Evolutionary conservation across 2,329 filamentous ascomycete species (phyloP).

Genomic region (Pseudohalonectria lignicola): DNA sequence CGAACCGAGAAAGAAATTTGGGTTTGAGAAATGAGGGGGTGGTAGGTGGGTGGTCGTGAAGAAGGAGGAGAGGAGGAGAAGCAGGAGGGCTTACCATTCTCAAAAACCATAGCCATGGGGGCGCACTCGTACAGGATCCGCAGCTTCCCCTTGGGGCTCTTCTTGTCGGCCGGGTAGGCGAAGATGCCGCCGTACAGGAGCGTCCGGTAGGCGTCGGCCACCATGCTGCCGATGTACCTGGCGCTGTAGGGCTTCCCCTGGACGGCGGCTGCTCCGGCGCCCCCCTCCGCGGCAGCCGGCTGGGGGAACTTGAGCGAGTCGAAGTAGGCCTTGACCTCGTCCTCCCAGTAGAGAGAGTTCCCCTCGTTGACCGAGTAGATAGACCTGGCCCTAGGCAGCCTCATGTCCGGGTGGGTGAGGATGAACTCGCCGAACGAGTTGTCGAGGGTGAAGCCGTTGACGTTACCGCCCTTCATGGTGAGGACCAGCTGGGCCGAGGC

Average conservation of each 20-base stretch:
- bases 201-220: constrained; percentile 94
- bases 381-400: constrained; percentile 62
- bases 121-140: constrained; percentile 97
- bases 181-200: constrained; percentile 94
- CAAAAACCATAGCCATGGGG: constrained; percentile 97
- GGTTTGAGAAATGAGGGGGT: too few species aligned
- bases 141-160: constrained; percentile 96
- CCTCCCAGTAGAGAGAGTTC: constrained; percentile 94
- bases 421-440: constrained; percentile 97
- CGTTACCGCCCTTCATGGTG: constrained; percentile 83
- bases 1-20: too few species aligned
- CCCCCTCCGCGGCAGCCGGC: constrained; percentile 40
- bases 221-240: constrained; percentile 96
- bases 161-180: constrained; percentile 94
- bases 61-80: background rate
- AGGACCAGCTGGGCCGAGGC: constrained; percentile 93
- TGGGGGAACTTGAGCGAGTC: constrained; percentile 75
- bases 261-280: too few species aligned
- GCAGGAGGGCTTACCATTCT: constrained; percentile 62
- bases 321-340: constrained; percentile 79
- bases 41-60: too few species aligned
- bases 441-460: constrained; percentile 98
- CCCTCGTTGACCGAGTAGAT: constrained; percentile 99
- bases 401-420: constrained; percentile 91
- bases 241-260: constrained; percentile 96